Evolutionary conservation across 2,329 filamentous ascomycete species (phyloP).

Genomic region (Trichoderma brevicompactum): DNA sequence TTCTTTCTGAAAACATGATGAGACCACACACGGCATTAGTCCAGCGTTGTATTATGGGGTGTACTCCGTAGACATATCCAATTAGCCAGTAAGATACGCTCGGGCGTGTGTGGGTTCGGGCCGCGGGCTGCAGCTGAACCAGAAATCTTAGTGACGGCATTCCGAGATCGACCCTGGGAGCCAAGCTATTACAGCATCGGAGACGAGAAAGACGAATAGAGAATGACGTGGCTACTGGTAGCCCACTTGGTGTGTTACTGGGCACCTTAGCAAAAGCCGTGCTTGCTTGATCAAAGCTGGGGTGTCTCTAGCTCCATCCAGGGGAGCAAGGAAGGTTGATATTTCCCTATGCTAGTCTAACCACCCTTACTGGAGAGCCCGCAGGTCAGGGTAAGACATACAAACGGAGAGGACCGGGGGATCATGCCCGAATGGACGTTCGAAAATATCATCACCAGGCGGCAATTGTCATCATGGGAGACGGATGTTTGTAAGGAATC

Average conservation of each 20-base stretch:
- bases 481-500: background rate
- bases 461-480: background rate
- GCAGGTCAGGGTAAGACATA: conserved; percentile 20
- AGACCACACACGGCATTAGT: background rate
- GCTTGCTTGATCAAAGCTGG: conserved; percentile 15
- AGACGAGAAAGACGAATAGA: conserved; percentile 19
- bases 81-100: conserved; percentile 15
- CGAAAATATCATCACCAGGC: background rate
- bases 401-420: conserved; percentile 1
- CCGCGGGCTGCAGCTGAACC: conserved; percentile 21
- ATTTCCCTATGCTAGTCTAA: background rate
- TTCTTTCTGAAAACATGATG: background rate
- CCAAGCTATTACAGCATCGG: background rate
- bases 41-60: background rate
- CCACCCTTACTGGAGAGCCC: conserved; percentile 9
- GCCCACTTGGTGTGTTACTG: conserved; percentile 12
- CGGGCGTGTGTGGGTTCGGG: conserved; percentile 23
- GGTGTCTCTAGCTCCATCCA: conserved; percentile 12
- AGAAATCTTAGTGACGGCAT: conserved; percentile 14
- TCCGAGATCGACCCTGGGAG: conserved; percentile 26
- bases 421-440: conserved; percentile 2
- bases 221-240: conserved; percentile 5
- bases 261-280: conserved; percentile 7
- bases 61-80: background rate
- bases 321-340: background rate